Percentiles rank a stretch among this genome's conserved stretches.
Conservation (phyloP, 2,329 filamentous ascomycete genomes). For the Whalleya microplaca region DNA sequence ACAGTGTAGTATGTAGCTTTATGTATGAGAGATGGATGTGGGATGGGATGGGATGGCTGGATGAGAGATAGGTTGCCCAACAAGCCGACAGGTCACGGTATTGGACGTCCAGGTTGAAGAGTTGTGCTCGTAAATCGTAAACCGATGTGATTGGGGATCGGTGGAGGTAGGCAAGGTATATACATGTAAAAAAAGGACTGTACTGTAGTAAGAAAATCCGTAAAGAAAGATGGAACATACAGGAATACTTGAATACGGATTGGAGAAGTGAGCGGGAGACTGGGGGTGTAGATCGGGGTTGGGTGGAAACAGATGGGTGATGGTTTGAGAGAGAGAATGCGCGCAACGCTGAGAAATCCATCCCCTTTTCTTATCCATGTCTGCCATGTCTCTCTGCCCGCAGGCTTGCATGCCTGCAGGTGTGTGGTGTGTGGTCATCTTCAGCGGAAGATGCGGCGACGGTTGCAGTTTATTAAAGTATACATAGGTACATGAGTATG, state of each 20-base stretch:
- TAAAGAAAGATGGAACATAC: background rate
- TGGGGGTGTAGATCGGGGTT: background rate
- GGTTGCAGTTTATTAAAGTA: background rate
- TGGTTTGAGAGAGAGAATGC: too few relatives aligned
- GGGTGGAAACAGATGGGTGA: background rate
- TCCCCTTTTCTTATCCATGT: too few relatives aligned
- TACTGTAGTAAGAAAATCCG: too few relatives aligned
- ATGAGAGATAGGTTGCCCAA: background rate
- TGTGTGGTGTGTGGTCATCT: background rate
- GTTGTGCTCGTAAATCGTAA: background rate
- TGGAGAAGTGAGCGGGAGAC: background rate
- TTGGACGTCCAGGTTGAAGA: background rate
- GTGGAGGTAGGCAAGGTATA: background rate
- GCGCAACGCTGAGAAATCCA: too few relatives aligned
- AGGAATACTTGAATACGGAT: background rate
- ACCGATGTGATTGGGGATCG: background rate
- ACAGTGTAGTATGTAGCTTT: slow-evolving; percentile 2
- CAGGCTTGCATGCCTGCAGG: too few relatives aligned
- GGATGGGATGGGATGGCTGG: background rate
- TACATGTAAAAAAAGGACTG: too few relatives aligned
- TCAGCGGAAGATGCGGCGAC: background rate
- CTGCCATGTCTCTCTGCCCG: too few relatives aligned
- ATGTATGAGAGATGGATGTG: background rate
- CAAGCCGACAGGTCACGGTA: too few relatives aligned
- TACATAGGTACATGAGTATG: background rate